phyloP scores from a whole-genome alignment of 306 rosid genomes.

The Echinosophora koreensis region DNA sequence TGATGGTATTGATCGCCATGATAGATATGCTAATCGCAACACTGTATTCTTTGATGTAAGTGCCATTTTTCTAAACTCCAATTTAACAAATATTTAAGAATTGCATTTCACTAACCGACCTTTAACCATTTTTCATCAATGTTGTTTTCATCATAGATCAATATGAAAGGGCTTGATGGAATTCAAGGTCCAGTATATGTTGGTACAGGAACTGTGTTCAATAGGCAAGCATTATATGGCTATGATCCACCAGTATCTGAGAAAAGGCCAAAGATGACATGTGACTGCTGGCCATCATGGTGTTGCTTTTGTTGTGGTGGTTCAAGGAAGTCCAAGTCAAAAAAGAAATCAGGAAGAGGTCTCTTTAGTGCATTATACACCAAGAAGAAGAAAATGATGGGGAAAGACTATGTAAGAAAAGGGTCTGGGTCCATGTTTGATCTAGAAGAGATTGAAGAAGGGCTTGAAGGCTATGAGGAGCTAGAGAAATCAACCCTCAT shows the following conservation, averaged over 20 bases:
- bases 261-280: conserved; percentile 64
- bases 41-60: conserved; percentile 87
- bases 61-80: conserved; percentile 12
- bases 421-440: conserved; percentile 80
- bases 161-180: conserved; percentile 67
- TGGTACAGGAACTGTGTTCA: conserved; percentile 62
- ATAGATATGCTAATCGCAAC: conserved; percentile 92
- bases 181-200: conserved; percentile 66
- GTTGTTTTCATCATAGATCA: conserved; percentile 52
- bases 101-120: not conserved
- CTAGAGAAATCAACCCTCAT: conserved; percentile 96
- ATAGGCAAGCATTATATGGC: conserved; percentile 62
- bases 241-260: conserved; percentile 61
- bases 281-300: conserved; percentile 67
- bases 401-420: conserved; percentile 68
- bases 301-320: conserved; percentile 92
- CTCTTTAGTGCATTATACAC: conserved; percentile 67
- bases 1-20: conserved; percentile 93
- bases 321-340: conserved; percentile 80
- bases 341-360: conserved; percentile 74
- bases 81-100: not conserved
- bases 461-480: conserved; percentile 98
- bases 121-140: conserved; percentile 14
- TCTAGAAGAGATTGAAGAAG: conserved; percentile 98
- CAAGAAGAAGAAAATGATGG: conserved; percentile 91